Evolutionary conservation across 805 yeast genomes (phyloP).

Genomic region (Kazachstania africana): DNA sequence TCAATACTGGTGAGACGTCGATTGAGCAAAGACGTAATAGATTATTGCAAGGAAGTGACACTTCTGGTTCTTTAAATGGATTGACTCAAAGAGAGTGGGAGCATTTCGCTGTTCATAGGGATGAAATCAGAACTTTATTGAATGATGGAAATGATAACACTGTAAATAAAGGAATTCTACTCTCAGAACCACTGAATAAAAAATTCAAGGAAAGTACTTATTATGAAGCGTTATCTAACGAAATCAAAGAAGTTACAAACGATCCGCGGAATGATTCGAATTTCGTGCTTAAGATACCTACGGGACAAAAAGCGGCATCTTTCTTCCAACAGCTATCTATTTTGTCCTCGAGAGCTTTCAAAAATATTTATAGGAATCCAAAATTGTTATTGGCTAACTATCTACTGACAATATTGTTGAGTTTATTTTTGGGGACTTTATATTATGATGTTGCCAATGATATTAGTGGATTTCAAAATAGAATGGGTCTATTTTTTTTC

Average conservation of each 20-base stretch:
- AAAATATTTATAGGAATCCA: constrained; percentile 87
- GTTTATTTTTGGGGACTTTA: constrained; percentile 72
- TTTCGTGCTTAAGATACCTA: constrained; percentile 2
- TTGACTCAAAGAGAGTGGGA: constrained; percentile 77
- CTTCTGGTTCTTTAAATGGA: constrained; percentile 13
- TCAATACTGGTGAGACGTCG: not conserved
- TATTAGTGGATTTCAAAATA: constrained; percentile 91
- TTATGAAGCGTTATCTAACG: constrained; percentile 22
- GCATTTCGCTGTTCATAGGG: constrained; percentile 72
- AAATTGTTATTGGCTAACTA: constrained; percentile 78
- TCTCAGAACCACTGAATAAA: constrained; percentile 10
- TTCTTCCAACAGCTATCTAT: constrained; percentile 57
- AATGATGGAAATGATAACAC: constrained; percentile 13
- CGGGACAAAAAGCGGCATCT: constrained; percentile 32
- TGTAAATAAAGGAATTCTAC: constrained; percentile 5
- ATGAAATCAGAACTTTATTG: constrained; percentile 37
- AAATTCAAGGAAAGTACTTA: constrained; percentile 26
- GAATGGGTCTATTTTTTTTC: constrained; percentile 89
- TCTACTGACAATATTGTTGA: constrained; percentile 61
- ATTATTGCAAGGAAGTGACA: not conserved
- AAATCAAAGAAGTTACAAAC: constrained; percentile 15
- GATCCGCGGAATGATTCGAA: not conserved
- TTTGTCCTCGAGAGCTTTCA: constrained; percentile 76
- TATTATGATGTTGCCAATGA: constrained; percentile 79
- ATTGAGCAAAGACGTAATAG: not conserved